Conservation (phyloP, 805 yeast genomes). For the Ogataea henricii region DNA sequence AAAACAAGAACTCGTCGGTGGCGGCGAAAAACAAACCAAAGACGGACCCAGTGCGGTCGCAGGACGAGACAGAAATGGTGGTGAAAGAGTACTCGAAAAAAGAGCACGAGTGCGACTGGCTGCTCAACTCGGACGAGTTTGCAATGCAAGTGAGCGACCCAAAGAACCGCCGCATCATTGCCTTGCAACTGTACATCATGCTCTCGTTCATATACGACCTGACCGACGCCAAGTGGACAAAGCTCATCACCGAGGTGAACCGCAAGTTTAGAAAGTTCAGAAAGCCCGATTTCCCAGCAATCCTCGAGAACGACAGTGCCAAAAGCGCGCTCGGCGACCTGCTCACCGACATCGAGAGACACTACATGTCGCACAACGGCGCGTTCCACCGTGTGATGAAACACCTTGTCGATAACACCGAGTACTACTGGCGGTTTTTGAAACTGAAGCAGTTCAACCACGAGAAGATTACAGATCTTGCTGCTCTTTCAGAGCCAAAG, state of each 20-base stretch:
- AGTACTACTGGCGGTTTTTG: constrained; percentile 30
- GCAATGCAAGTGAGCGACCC: constrained; percentile 19
- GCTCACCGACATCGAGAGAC: constrained; percentile 26
- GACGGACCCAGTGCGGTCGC: background rate
- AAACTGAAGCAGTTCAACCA: constrained; percentile 34
- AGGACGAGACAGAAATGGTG: constrained; percentile 11
- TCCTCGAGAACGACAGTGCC: constrained; percentile 17
- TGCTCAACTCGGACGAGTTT: constrained; percentile 28
- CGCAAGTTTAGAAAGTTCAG: constrained; percentile 26
- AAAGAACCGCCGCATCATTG: constrained; percentile 20
- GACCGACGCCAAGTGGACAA: constrained; percentile 23
- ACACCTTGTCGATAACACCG: constrained; percentile 20
- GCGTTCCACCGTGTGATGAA: constrained; percentile 18
- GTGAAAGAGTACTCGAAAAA: constrained; percentile 15
- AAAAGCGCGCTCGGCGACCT: constrained; percentile 18
- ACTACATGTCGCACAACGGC: constrained; percentile 17
- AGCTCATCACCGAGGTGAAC: constrained; percentile 19
- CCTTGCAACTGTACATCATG: constrained; percentile 30
- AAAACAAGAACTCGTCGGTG: constrained; percentile 1
- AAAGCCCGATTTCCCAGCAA: constrained; percentile 24
- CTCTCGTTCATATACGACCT: constrained; percentile 23
- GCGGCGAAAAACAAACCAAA: background rate
- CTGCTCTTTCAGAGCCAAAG: constrained; percentile 15
- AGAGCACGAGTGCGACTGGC: constrained; percentile 33
- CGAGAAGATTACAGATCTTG: constrained; percentile 21